A percentile compares a stretch with the other conserved stretches of the same genome.
These are phyloP conservation scores for Solanum chaucha DNA, from an alignment of 257 asterid genomes.

Conservation along the genomic window DNA sequence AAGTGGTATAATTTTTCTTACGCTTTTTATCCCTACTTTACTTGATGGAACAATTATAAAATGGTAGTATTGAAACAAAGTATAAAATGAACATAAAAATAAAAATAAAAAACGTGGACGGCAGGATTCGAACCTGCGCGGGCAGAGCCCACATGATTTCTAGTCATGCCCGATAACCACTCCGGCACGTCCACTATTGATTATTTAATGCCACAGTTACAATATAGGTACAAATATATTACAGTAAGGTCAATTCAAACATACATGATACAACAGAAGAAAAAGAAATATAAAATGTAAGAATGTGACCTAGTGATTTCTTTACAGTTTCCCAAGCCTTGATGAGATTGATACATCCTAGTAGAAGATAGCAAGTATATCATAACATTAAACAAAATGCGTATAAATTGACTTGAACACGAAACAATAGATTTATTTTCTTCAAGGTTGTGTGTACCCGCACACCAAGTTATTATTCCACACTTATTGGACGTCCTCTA, in stretches of 20 bases:
- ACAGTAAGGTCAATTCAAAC: not conserved
- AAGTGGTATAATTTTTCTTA: no score
- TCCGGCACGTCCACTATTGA: not conserved
- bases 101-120: not conserved
- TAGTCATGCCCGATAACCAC: constrained; percentile 5
- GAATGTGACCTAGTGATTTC: not conserved
- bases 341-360: not conserved
- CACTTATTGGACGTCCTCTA: not conserved
- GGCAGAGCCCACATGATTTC: constrained; percentile 9
- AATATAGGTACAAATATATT: no score
- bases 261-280: not conserved
- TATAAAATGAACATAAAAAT: no score
- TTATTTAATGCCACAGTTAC: not conserved
- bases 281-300: not conserved
- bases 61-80: no score
- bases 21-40: no score
- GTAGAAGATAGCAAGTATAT: not conserved
- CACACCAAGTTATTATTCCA: not conserved
- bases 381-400: not conserved
- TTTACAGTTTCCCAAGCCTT: not conserved
- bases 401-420: not conserved
- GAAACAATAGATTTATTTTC: not conserved
- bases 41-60: no score
- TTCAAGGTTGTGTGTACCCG: not conserved
- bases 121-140: constrained; percentile 23